Evolutionary conservation across 805 yeast genomes (phyloP), one percentile per base, ranked within the genome.

Genomic region (Saccharomycopsis amapae): DNA sequence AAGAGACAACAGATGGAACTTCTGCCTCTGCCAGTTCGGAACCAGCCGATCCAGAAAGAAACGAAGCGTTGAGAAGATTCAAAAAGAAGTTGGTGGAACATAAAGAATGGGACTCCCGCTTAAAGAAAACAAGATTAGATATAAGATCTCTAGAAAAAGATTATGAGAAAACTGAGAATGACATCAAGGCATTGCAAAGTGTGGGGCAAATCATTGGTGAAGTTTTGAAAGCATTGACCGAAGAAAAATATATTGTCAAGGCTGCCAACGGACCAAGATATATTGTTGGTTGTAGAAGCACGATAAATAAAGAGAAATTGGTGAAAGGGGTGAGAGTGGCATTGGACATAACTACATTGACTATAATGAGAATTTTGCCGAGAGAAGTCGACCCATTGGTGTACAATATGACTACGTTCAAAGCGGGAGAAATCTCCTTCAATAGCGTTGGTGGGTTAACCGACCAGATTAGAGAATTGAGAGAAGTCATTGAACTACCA

Each of bases 161-260:
- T 52, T 93, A 79, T 64, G 90, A 84, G 49, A 88, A 87, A 71
- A 90, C 98, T 1, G 99, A 93, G 63, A 86, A 88, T 56, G 98
- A 93, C 58, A 93, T 93, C 63, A 90, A 88, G 67, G 97, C 97
- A 15, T 72, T 93, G 54, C 98, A 93, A 66, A 82, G 94, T 53
- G 95, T 93, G 52, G 98, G 98, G 3, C 98, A 93, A 66, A 80
- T 93, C 60, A 85, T 93, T 55, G 98, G 98, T 47, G 98, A 93
- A 65, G 95, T 93, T 24, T 76, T 93, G 68, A 93, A 93, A 64
- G 96, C 88, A 63, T 72, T 93, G 58, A 95, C 90, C 53, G 95
- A 86, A 42, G 98, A 93, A 62, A 73, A 96, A 57, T 93, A 81
- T 62, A 90, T 90, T 54, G 97, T 93, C 42, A 90, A 90, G 69